phyloP scores from a whole-genome alignment of 2,329 filamentous ascomycete genomes.

The Cryoendolithus antarcticus region DNA sequence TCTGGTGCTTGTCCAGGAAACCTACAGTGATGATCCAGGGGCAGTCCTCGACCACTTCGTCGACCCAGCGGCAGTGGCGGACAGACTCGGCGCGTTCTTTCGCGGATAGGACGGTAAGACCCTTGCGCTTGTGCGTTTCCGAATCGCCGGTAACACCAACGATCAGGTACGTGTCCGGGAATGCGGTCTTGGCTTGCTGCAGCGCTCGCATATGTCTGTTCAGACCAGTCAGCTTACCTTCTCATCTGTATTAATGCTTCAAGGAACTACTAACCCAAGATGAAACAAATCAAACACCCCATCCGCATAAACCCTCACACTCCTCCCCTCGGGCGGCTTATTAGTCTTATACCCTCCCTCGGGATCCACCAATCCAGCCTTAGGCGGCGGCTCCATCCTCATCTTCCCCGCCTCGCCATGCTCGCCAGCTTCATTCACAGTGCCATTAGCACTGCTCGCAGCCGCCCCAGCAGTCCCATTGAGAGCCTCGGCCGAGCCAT shows the following conservation, averaged over 20 bases:
- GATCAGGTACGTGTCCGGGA: constrained; percentile 79
- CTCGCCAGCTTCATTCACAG: constrained; percentile 28
- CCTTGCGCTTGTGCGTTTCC: constrained; percentile 91
- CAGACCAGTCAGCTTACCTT: neutral
- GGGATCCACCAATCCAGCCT: constrained; percentile 70
- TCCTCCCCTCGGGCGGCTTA: constrained; percentile 62
- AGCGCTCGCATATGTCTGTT: constrained; percentile 91
- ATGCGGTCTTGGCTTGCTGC: constrained; percentile 94
- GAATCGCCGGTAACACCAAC: constrained; percentile 92
- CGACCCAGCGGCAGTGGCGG: constrained; percentile 96
- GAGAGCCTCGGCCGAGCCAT: constrained; percentile 11
- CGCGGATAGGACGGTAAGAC: constrained; percentile 83
- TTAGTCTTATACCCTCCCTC: constrained; percentile 81
- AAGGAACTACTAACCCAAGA: constrained; percentile 54
- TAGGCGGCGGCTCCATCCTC: constrained; percentile 47
- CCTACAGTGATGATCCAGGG: constrained; percentile 85
- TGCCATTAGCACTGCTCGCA: constrained; percentile 43
- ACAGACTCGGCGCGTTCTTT: constrained; percentile 88
- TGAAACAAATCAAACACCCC: constrained; percentile 98
- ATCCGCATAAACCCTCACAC: constrained; percentile 92
- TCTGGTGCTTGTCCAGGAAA: constrained; percentile 79
- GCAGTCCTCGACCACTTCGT: constrained; percentile 94
- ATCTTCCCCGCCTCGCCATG: constrained; percentile 37
- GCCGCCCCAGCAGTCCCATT: constrained; percentile 40
- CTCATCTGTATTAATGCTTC: neutral